phyloP scores from a whole-genome alignment of 176 grass and related monocot genomes.

The Musa troglodytarum region DNA sequence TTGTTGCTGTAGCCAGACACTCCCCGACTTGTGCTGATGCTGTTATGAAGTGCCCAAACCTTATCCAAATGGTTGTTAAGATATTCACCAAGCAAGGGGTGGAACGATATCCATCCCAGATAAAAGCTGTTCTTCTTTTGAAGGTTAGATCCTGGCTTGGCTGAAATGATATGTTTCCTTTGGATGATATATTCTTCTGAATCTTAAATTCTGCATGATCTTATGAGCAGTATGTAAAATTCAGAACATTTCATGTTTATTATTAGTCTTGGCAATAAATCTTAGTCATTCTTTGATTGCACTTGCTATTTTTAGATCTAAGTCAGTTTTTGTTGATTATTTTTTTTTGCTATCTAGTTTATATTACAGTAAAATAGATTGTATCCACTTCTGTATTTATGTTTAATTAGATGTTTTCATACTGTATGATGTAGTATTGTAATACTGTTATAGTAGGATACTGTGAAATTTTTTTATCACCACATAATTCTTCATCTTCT shows the following conservation, averaged over 20 bases:
- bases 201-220: background rate
- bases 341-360: background rate
- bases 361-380: background rate
- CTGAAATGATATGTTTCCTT: too few species aligned
- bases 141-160: constrained; percentile 40
- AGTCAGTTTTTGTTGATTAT: constrained; percentile 1
- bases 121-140: constrained; percentile 60
- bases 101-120: constrained; percentile 46
- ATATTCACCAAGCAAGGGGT: constrained; percentile 46
- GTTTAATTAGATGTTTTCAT: too few species aligned
- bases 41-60: constrained; percentile 60
- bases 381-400: too few species aligned
- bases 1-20: constrained; percentile 84
- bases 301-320: background rate
- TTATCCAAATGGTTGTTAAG: constrained; percentile 65
- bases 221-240: constrained; percentile 13
- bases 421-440: too few species aligned
- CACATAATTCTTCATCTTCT: background rate
- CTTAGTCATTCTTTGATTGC: background rate
- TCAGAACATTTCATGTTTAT: constrained; percentile 3
- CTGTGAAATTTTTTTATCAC: background rate
- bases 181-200: background rate
- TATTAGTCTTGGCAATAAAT: constrained; percentile 8
- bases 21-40: constrained; percentile 75
- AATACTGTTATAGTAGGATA: too few species aligned